A percentile compares a stretch with the other conserved stretches of the same genome.
These are phyloP conservation scores for Saturnispora silvae DNA, from an alignment of 805 yeast species.

Conservation along the genomic window DNA sequence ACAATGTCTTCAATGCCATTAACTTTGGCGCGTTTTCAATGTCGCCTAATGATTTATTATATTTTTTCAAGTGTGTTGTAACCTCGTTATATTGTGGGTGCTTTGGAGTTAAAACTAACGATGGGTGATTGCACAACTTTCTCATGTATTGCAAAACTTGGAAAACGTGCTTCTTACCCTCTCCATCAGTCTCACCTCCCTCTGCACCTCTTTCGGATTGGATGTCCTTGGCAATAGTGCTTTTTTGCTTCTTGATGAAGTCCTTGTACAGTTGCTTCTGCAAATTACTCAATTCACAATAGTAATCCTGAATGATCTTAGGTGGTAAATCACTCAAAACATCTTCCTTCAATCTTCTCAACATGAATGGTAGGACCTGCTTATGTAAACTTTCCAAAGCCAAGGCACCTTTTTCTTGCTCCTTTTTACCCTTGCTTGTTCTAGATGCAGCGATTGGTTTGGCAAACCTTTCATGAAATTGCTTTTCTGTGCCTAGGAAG, in stretches of 20 bases:
- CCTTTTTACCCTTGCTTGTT: slow-evolving; percentile 81
- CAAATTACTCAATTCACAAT: slow-evolving; percentile 86
- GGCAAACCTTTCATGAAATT: slow-evolving; percentile 91
- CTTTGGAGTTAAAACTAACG: slow-evolving; percentile 67
- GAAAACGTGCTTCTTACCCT: slow-evolving; percentile 80
- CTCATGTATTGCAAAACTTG: slow-evolving; percentile 97
- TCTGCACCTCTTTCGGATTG: slow-evolving; percentile 11
- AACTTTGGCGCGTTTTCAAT: slow-evolving; percentile 87
- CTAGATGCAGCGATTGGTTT: slow-evolving; percentile 94
- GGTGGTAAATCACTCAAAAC: slow-evolving; percentile 95
- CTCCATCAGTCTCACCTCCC: slow-evolving; percentile 13
- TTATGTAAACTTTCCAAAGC: slow-evolving; percentile 94
- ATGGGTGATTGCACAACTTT: slow-evolving; percentile 93
- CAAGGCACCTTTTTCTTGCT: slow-evolving; percentile 93
- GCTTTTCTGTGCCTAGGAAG: slow-evolving; percentile 87
- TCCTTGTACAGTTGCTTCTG: slow-evolving; percentile 83
- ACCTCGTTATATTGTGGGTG: slow-evolving; percentile 78
- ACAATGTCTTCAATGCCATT: slow-evolving; percentile 64
- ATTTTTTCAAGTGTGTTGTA: slow-evolving; percentile 44
- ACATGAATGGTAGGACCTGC: slow-evolving; percentile 92
- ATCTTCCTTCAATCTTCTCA: slow-evolving; percentile 92
- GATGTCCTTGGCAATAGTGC: slow-evolving; percentile 55
- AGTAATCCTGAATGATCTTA: slow-evolving; percentile 94
- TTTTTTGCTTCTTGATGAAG: slow-evolving; percentile 78
- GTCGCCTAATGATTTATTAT: slow-evolving; percentile 53